phyloP scores from a whole-genome alignment of 2,329 filamentous ascomycete genomes.

The Scopulariopsis brevicaulis region DNA sequence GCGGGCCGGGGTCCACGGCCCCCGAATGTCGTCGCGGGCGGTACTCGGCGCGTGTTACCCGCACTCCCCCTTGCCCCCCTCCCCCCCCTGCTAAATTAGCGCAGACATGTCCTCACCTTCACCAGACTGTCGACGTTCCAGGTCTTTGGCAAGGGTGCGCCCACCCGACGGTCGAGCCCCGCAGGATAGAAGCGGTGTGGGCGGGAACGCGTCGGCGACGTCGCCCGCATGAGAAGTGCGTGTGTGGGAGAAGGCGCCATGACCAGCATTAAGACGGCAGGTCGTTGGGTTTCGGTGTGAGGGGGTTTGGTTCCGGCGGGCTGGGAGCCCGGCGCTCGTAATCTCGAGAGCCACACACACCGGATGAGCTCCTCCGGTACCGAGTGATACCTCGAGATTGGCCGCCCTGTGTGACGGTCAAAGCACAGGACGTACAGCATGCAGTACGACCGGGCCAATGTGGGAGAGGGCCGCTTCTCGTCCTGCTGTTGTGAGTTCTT shows the following conservation, averaged over 20 bases:
- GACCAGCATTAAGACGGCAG: background rate
- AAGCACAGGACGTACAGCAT: background rate
- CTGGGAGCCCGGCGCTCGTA: background rate
- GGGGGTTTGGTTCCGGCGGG: background rate
- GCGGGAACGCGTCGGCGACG: background rate
- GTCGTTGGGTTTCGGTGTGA: background rate
- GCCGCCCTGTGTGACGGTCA: background rate
- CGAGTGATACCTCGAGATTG: background rate
- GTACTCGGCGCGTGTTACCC: background rate
- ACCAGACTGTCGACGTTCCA: background rate
- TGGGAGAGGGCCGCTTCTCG: background rate
- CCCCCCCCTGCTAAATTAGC: background rate
- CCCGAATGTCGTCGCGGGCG: background rate
- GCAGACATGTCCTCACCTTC: background rate
- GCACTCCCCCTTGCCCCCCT: background rate
- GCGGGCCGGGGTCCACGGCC: background rate
- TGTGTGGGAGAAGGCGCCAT: background rate
- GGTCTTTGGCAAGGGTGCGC: background rate
- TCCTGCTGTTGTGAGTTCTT: background rate
- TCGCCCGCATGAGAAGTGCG: background rate
- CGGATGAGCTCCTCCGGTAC: background rate
- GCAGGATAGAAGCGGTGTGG: background rate
- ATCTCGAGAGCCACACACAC: background rate
- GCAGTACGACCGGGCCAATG: background rate
- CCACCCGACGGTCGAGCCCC: background rate